Evolutionary conservation across 1,284 basidiomycete genomes (phyloP).

Genomic region (Inonotus obliquus): DNA sequence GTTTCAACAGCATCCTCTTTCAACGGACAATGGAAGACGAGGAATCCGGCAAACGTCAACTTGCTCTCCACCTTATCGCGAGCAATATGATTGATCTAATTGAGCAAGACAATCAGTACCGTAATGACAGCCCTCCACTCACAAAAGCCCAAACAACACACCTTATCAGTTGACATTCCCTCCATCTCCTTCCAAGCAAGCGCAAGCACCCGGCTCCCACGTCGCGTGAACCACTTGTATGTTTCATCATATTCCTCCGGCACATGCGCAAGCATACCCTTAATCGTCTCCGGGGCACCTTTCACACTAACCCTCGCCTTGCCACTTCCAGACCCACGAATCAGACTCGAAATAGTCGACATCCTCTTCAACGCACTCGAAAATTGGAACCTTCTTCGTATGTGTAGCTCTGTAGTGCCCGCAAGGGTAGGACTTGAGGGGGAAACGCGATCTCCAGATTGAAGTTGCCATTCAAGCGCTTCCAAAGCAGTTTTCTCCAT

Average conservation of each 20-base stretch:
- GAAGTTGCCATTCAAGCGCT: slow-evolving; percentile 86
- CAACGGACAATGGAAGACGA: slow-evolving; percentile 95
- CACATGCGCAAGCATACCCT: slow-evolving; percentile 71
- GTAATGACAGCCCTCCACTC: slow-evolving; percentile 4
- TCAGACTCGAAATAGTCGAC: slow-evolving; percentile 81
- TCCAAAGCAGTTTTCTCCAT: slow-evolving; percentile 99
- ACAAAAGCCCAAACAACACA: slow-evolving; percentile 32
- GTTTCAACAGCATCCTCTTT: slow-evolving; percentile 89
- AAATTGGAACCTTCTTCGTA: slow-evolving; percentile 89
- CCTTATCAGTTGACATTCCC: slow-evolving; percentile 55
- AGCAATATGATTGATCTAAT: slow-evolving; percentile 78
- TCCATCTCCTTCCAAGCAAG: slow-evolving; percentile 84
- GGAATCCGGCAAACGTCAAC: slow-evolving; percentile 83
- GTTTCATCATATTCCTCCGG: slow-evolving; percentile 86
- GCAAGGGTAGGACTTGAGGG: slow-evolving; percentile 30
- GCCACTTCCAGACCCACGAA: slow-evolving; percentile 41
- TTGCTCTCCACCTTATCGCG: slow-evolving; percentile 76
- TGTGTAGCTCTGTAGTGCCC: slow-evolving; percentile 57
- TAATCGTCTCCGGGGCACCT: slow-evolving; percentile 94
- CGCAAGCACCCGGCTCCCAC: slow-evolving; percentile 88
- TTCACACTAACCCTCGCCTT: slow-evolving; percentile 73
- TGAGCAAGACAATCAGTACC: slow-evolving; percentile 6
- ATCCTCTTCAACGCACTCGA: slow-evolving; percentile 94
- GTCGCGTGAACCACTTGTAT: slow-evolving; percentile 88
- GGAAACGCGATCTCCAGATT: slow-evolving; percentile 47